Evolutionary conservation across 2,329 filamentous ascomycete species (phyloP), one percentile per base, ranked within the genome.

Genomic region (Xylaria sp.): DNA sequence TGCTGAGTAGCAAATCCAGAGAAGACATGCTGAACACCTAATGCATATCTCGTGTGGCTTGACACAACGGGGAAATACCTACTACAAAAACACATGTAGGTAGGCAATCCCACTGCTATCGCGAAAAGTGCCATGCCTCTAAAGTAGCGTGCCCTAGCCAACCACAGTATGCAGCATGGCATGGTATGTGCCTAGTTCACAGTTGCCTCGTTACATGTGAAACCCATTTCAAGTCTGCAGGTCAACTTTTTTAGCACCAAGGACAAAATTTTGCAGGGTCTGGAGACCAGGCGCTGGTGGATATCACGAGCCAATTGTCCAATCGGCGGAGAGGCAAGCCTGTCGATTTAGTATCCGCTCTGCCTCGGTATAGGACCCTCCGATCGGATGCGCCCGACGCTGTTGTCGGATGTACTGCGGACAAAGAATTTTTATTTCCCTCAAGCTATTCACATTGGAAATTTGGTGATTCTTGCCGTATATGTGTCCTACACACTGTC

Each of bases 201-300:
- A n/a, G 27, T 58, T 35, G 21, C 18, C 27, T n/a, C 35, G 57
- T 61, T 35, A 57, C 63, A 69, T 71, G 68, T 73, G 75, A 72
- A 75, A 67, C 71, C 71, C 48, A 63, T 66, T 70, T 71, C 67
- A 72, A 68, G 71, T 73, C 73, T 73, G 73, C 71, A 75, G 73
- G 73, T 66, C 69, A 68, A 72, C 69, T 69, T 63, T 63, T 60
- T 69, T 73, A 65, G 71, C 72, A 65, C 44, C 69, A 68, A 68
- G 65, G 71, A 74, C 72, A 69, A 74, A 77, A 75, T 71, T 72
- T 77, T 77, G 74, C 70, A 72, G 66, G 66, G 76, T 77, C 76
- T 77, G 70, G 69, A 77, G 75, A 77, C 72, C 75, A 75, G 53
- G 48, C 44, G 18, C 54, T 61, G 69, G 74, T 74, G 75, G 65